Evolutionary conservation across 345 rosid genomes (phyloP).

Genomic region (Hibiscus mutabilis): DNA sequence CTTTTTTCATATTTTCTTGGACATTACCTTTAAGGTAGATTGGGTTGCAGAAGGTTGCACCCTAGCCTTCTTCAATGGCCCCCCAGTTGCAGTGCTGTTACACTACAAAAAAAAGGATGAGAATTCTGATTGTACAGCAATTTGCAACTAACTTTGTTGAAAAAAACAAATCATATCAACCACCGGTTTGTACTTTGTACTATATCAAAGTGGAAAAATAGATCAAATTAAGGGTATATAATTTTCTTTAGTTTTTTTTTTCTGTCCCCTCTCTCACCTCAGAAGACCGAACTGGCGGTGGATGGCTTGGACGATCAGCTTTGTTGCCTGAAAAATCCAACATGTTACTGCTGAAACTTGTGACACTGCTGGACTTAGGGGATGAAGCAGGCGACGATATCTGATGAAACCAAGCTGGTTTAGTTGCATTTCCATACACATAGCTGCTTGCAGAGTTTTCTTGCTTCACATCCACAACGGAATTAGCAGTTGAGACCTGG

Average conservation of each 20-base stretch:
- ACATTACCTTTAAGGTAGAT: conserved; percentile 67
- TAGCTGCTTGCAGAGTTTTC: conserved; percentile 47
- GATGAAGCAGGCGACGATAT: conserved; percentile 38
- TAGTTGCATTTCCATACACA: conserved; percentile 35
- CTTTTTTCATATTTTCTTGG: neutral
- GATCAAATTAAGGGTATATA: neutral
- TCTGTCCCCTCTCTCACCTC: conserved; percentile 41
- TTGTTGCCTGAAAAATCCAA: conserved; percentile 61
- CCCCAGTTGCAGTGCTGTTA: conserved; percentile 69
- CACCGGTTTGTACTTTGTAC: neutral
- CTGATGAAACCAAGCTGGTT: conserved; percentile 40
- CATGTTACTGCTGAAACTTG: conserved; percentile 55
- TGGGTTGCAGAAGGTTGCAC: conserved; percentile 75
- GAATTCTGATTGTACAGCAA: conserved; percentile 9
- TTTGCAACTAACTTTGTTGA: neutral
- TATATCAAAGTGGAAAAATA: neutral
- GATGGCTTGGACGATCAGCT: conserved; percentile 45
- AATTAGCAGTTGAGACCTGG: conserved; percentile 35
- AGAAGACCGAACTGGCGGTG: conserved; percentile 60
- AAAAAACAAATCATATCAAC: neutral
- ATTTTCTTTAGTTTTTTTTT: too few species aligned
- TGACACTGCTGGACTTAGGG: conserved; percentile 49
- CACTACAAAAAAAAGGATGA: conserved; percentile 34
- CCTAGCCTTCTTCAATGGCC: conserved; percentile 82
- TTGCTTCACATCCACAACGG: conserved; percentile 47